Evolutionary conservation across 164 flowering plant genomes (phyloP), one percentile per base, ranked within the genome.

Genomic region (Paratinospora sagittata): DNA sequence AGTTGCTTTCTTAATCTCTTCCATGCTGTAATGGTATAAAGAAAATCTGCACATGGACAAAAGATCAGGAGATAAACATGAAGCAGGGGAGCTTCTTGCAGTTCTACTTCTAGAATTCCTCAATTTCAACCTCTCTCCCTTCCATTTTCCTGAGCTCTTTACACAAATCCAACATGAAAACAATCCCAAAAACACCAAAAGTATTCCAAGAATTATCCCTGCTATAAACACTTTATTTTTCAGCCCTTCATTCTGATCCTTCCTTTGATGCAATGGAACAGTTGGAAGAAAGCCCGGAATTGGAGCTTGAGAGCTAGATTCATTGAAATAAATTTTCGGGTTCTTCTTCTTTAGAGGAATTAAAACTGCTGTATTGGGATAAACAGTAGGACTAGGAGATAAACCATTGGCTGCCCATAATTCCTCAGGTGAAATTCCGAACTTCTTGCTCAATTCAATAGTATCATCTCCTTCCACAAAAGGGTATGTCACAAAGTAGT

Each of bases 21-120:
- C 64, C 9, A 24, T 2, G 33, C 64, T 61, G 33, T 61, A 61
- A 8, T 24, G 24, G 16, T 24, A 61, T 2, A 61, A 61, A 27
- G 64, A 61, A 24, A 23, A 61, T 61, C 26, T 61, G 33, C 6
- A 26, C 64, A 61, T 61, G 8, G 64, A 61, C 33, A 77, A 72
- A 60, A 77, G 72, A 74, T 80, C 80, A 8, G 78, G 80, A 17
- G 82, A 80, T 47, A 79, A 64, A 65, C 82, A 71, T 19, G 77
- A 74, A 12, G 55, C 65, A 47, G 73, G 33, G 14, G 79, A 79
- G 61, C 77, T 66, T 66, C 61, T 26, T 52, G 30, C 74, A n/a
- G 69, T 36, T n/a, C n/a, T n/a, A 36, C 3, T 34, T 10, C 30
- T 45, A 41, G 64, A 66, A 3, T 45, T 63, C 23, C n/a, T n/a